Percentiles rank a stretch among this genome's conserved stretches.
Conservation (phyloP, 2,329 filamentous ascomycete species). For the Magnaporthiopsis poae region DNA sequence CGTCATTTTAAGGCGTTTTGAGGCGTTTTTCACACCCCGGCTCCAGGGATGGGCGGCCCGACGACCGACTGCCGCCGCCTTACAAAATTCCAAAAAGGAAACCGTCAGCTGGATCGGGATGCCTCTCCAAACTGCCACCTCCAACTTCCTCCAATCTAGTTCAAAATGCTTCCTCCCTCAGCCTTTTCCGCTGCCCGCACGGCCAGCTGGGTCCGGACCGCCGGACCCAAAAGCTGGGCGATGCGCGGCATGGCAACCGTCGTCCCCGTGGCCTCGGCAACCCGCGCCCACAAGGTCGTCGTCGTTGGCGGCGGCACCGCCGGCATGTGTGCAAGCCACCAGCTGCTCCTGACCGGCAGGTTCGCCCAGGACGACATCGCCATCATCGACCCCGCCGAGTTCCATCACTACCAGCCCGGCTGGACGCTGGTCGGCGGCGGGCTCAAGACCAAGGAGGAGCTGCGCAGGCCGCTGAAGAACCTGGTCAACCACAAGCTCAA, state of each 20-base stretch:
- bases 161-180: not conserved
- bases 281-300: slow-evolving; percentile 51
- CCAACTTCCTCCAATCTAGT: not conserved
- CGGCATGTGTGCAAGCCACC: slow-evolving; percentile 56
- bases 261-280: slow-evolving; percentile 1
- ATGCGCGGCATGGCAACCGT: slow-evolving; percentile 2
- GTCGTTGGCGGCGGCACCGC: slow-evolving; percentile 59
- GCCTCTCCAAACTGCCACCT: not conserved
- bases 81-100: not conserved
- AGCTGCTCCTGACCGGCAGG: slow-evolving; percentile 50
- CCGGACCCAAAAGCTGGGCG: not conserved
- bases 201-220: not conserved
- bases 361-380: slow-evolving; percentile 53
- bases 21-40: not conserved
- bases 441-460: slow-evolving; percentile 51
- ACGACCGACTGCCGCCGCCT: not conserved
- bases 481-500: slow-evolving; percentile 52
- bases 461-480: slow-evolving; percentile 38
- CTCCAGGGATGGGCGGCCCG: not conserved
- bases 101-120: no score
- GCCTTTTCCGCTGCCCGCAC: not conserved
- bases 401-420: slow-evolving; percentile 60
- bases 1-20: not conserved
- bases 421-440: slow-evolving; percentile 61
- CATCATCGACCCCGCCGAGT: slow-evolving; percentile 50